Conservation (phyloP, 2,329 filamentous ascomycete species). For the Pyrenophora seminiperda region DNA sequence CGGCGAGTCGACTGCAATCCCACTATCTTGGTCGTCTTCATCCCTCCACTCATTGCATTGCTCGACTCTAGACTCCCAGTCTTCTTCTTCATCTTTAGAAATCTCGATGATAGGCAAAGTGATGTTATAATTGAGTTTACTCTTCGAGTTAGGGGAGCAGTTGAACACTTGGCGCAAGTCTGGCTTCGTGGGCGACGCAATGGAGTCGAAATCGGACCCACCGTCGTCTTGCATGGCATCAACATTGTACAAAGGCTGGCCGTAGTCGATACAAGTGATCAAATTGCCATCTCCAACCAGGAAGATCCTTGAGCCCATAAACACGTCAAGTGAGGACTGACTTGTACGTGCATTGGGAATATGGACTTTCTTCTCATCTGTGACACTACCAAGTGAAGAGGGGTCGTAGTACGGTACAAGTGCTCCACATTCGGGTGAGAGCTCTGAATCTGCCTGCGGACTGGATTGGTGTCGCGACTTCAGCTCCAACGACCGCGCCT, state of each 20-base stretch:
- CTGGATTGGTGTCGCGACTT: no score
- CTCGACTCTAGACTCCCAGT: no score
- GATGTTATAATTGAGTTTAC: no score
- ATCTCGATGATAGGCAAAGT: no score
- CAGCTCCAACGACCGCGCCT: no score
- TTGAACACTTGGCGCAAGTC: no score
- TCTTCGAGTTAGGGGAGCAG: not conserved
- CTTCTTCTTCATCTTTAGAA: no score
- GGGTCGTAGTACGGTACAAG: not conserved
- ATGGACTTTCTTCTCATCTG: not conserved
- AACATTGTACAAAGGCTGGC: not conserved
- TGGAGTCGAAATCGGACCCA: not conserved
- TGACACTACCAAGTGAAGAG: accelerated
- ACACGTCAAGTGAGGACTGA: not conserved
- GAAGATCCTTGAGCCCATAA: not conserved
- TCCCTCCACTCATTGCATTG: no score
- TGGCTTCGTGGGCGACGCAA: not conserved
- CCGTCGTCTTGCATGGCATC: not conserved
- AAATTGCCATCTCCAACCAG: not conserved
- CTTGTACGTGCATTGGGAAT: no score
- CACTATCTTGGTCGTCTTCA: no score
- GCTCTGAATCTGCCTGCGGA: no score
- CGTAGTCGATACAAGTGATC: not conserved
- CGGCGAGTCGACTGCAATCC: no score
- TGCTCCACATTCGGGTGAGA: not conserved